Conservation (phyloP, 1,284 basidiomycete genomes). For the Mycena sp. region DNA sequence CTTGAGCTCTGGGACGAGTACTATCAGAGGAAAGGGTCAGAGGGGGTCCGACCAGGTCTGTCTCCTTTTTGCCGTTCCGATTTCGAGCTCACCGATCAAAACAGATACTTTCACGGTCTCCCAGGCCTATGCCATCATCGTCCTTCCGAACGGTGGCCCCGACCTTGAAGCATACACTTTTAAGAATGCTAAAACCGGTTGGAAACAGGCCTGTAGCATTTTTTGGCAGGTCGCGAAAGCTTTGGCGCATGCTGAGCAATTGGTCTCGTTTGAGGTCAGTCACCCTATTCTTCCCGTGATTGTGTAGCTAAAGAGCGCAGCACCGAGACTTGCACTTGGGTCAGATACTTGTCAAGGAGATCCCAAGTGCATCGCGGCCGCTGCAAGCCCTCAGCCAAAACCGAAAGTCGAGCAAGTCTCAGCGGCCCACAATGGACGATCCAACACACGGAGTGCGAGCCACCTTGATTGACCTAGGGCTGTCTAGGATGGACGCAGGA, state of each 20-base stretch:
- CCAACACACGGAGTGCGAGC: conserved; percentile 69
- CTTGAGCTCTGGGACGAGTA: conserved; percentile 91
- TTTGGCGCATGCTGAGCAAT: conserved; percentile 81
- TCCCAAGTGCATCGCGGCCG: conserved; percentile 35
- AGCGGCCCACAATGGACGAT: conserved; percentile 64
- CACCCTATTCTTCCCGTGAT: not conserved
- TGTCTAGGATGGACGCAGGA: conserved; percentile 81
- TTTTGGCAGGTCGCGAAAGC: conserved; percentile 91
- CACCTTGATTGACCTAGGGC: conserved; percentile 94
- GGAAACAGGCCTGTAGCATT: conserved; percentile 87
- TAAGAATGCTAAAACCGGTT: conserved; percentile 65
- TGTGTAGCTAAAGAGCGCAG: conserved; percentile 48
- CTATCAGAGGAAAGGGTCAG: conserved; percentile 74
- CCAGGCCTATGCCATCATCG: conserved; percentile 89
- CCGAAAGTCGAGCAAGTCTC: conserved; percentile 27
- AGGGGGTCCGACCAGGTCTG: conserved; percentile 88
- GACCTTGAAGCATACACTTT: conserved; percentile 90
- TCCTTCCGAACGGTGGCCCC: conserved; percentile 88
- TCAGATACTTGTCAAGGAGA: conserved; percentile 87
- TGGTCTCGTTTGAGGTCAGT: conserved; percentile 87
- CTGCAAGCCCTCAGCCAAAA: conserved; percentile 44
- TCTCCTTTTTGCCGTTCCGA: not conserved
- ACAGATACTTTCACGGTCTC: conserved; percentile 72
- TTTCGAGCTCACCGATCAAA: not conserved
- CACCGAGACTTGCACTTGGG: conserved; percentile 98